Base-by-base conservation (phyloP, 257 asterid genomes). In the Voacanga thouarsii region DNA sequence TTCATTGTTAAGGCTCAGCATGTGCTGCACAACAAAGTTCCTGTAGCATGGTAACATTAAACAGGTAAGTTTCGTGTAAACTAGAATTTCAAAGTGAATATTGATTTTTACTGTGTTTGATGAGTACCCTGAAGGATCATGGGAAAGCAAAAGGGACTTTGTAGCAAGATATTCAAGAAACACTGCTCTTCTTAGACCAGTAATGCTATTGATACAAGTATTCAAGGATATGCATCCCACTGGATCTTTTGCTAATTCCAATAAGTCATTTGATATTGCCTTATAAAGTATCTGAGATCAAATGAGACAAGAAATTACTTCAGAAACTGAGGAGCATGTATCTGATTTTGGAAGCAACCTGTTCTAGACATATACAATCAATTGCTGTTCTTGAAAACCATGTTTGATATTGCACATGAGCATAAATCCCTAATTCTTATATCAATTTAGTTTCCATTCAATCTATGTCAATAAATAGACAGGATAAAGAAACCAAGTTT, bases 11-110 rank as follows among this genome's bases (percentile, higher is more conserved):
- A 78, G 82, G 2, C 5, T 3, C 9, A 88, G 64, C 5, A 76
- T 84, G 1, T 79, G 70, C 78, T 90, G 95, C 76, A 90, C 89
- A 0, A 87, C 88, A 41, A 79, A 84, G 78, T 87, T 90, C 83
- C 91, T 89, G 82, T 12, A 64, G 3, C 75, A 56, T 28, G 45
- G 43, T 12, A 44, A 18, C n/a, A 16, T 50, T 30, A 49, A 39
- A 51, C n/a, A 60, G 33, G 30, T 14, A 41, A 28, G 50, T 71
- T 30, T 55, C 5, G 9, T 39, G 19, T n/a, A 53, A 47, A 45
- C 16, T 50, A 15, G 30, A 12, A 79, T 23, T 16, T 4, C 24
- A 24, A 74, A 19, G n/a, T n/a, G 65, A 57, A 39, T 65, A 12
- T 2, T 75, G 14, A n/a, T 10, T 60, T 44, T 64, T 16, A n/a